Base-by-base conservation (phyloP, 305 asterid genomes). In the Rubia balearica region DNA sequence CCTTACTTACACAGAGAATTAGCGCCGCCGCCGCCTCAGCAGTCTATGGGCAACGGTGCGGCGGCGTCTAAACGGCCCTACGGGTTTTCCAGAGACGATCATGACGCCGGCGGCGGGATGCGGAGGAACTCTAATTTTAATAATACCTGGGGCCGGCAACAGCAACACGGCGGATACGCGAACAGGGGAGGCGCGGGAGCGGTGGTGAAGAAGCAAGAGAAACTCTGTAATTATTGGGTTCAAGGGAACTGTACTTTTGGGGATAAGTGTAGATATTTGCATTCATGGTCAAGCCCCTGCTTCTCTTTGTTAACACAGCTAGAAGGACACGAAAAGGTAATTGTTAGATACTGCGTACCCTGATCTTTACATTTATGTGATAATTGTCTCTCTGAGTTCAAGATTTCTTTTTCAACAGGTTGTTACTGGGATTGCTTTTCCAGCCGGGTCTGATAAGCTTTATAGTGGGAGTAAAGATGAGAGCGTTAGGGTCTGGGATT, bases 401-500 rank as follows among this genome's bases (percentile, higher is more conserved):
- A 14, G 22, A 61, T 42, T 79, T 74, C 70, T 77, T 72, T 69
- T 78, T 74, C 22, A 56, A 74, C 89, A 94, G 99, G 96, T 81
- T 80, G 93, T 94, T 71, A 83, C 95, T 62, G 97, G 99, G 78
- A 89, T 94, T 70, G 86, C 92, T 49, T 75, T 89, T 62, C 96
- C 98, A 51, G 72, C 88, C 59, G 99, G 96, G 8, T 88, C 97
- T 0, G 97, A 94, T 80, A 94, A 87, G 86, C 96, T 94, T 68
- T 94, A 94, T 81, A 79, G 93, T 1, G 96, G 96, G 74, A 85
- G 99, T 83, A 88, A 84, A 75, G 99, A 94, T 69, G 96, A 87
- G 85, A 89, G 88, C 5, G 93, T 91, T 68, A 86, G 89, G 82
- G 82, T 91, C 73, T 94, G 99, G 97, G 97, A 94, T 80, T 89